These are phyloP conservation scores for Globisporangium irregulare DNA, from an alignment of 352 stramenopile genomes.

Conservation along the genomic window DNA sequence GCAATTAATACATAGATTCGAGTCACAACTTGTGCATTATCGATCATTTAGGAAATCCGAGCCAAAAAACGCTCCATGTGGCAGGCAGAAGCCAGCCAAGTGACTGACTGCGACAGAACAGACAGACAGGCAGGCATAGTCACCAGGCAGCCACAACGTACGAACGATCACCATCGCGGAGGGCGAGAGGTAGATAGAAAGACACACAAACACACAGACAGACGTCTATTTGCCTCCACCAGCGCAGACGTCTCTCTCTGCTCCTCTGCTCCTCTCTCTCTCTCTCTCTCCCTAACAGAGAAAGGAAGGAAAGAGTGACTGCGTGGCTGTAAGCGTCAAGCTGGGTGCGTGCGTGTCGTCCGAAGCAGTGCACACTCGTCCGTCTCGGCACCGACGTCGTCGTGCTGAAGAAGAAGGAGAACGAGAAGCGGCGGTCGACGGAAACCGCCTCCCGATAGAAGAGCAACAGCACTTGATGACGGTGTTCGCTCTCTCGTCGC, in stretches of 20 bases:
- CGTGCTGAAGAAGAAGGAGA: background rate
- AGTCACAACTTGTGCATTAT: background rate
- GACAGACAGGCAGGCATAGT: background rate
- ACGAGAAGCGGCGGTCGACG: background rate
- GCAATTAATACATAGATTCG: background rate
- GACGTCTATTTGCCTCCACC: background rate
- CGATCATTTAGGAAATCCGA: background rate
- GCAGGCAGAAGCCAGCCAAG: background rate
- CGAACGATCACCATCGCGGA: background rate
- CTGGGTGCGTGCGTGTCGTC: conserved; percentile 16
- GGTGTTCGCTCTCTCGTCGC: conserved; percentile 4
- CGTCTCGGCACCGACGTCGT: background rate
- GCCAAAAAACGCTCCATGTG: background rate
- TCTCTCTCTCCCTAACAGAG: background rate
- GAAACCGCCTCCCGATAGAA: background rate
- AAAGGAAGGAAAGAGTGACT: background rate
- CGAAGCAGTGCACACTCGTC: conserved; percentile 1
- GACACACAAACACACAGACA: background rate
- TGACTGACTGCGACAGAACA: background rate
- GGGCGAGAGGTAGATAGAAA: background rate
- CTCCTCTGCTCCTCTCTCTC: conserved; percentile 2
- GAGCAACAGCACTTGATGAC: conserved; percentile 9
- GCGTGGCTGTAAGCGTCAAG: conserved; percentile 8
- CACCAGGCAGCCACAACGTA: background rate
- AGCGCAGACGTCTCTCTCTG: background rate